Evolutionary conservation across 1,139 yeast genomes (phyloP), one percentile per base, ranked within the genome.

Genomic region (Petasospora fabianii): DNA sequence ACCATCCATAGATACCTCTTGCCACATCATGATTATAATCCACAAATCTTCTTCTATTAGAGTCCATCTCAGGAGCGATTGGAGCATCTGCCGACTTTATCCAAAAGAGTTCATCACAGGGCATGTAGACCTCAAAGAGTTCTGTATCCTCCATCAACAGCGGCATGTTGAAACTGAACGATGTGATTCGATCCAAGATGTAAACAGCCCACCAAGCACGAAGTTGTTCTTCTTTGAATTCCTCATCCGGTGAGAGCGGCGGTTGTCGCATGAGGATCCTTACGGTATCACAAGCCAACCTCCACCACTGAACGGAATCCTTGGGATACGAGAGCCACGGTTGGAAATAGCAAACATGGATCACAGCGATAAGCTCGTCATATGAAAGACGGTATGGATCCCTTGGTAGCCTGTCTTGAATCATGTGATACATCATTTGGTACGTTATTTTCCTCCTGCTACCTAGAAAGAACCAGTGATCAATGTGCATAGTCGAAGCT

Each of bases 151-250:
- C 47, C 18, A 65, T 53, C 5, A 57, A 49, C 24, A 60, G 43
- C 3, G 64, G 61, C 7, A 61, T 50, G 43, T 65, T 66, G 47
- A 65, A 65, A 35, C 69, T 61, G 32, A 68, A 50, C 0, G 66
- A 64, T 7, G 66, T 53, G 44, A 67, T 62, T n/a, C 70, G 55
- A 46, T 68, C 73, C 18, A 68, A 52, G 39, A 64, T 54, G 44
- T 62, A 68, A 20, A 68, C 46, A 6, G 65, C 55, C 71, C 72
- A 67, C 71, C 71, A 68, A 0, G 63, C 55, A 19, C 73, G 55
- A n/a, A 70, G 53, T 38, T 61, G 55, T 39, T 67, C 73, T 39
- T 68, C 73, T 19, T 61, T 54, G 2, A 51, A 38, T 33, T 64
- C 69, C 15, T 62, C 64, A 20, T 38, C 36, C 9, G 17, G 16